Percentiles rank a stretch among this genome's conserved stretches.
Conservation (phyloP, 345 rosid genomes). For the Murraya koenigii region DNA sequence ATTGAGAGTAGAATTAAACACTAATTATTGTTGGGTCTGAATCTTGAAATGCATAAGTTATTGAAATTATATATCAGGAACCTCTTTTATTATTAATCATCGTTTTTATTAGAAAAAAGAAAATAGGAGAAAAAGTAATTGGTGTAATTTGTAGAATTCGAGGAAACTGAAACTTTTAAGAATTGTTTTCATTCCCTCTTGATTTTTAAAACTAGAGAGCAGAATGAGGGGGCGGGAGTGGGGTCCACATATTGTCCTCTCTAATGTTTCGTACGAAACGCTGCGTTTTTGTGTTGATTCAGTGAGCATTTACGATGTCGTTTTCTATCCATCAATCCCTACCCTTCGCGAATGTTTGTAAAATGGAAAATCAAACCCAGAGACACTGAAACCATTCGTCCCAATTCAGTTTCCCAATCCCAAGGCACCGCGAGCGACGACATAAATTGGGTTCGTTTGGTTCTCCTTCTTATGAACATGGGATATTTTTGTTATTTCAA, state of each 20-base stretch:
- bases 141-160: neutral
- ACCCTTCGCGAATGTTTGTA: neutral
- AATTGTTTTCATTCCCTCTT: neutral
- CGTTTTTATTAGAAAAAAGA: too few species aligned
- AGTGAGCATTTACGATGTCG: neutral
- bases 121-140: neutral
- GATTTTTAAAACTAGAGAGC: neutral
- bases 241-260: neutral
- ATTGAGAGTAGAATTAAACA: too few species aligned
- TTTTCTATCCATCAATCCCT: neutral
- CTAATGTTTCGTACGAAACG: neutral
- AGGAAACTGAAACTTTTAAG: neutral
- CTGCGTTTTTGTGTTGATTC: neutral
- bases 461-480: neutral
- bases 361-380: neutral
- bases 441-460: neutral
- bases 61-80: too few species aligned
- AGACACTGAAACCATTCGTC: neutral
- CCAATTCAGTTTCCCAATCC: neutral
- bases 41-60: too few species aligned
- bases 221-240: neutral
- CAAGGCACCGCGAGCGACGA: neutral
- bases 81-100: too few species aligned
- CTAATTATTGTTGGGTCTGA: too few species aligned
- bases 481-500: too few species aligned